These are phyloP conservation scores for Rhododendron simsii DNA, from an alignment of 148 eudicot species.

Conservation along the genomic window DNA sequence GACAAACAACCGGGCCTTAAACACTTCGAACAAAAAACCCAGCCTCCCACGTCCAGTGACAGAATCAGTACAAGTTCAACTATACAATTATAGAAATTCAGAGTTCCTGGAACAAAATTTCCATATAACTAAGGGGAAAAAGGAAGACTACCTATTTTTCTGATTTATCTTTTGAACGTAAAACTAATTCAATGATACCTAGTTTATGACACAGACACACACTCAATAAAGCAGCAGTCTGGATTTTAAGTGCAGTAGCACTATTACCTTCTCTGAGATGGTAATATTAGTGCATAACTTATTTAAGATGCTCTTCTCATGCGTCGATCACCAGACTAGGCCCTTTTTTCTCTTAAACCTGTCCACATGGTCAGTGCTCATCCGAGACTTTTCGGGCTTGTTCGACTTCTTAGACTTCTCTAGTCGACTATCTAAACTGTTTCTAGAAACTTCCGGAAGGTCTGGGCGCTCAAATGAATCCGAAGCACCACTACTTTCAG, in stretches of 20 bases:
- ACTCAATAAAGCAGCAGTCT: not conserved
- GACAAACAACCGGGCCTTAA: not conserved
- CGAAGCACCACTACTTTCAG: conserved; percentile 35
- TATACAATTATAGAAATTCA: not conserved
- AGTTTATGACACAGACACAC: not conserved
- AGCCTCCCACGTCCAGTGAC: not conserved
- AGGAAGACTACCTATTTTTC: not conserved
- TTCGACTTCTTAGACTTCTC: conserved; percentile 67
- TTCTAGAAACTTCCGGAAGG: conserved; percentile 65
- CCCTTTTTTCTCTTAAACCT: conserved; percentile 64
- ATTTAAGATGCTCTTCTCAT: not conserved
- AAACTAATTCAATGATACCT: not conserved
- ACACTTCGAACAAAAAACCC: not conserved
- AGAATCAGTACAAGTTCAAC: not conserved
- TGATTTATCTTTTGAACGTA: conserved; percentile 10
- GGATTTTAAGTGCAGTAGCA: conserved; percentile 1
- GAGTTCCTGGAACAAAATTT: not conserved
- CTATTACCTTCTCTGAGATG: conserved; percentile 13
- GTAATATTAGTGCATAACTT: not conserved
- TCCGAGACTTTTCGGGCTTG: conserved; percentile 77
- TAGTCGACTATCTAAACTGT: conserved; percentile 88
- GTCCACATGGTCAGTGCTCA: conserved; percentile 81
- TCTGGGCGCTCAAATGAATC: conserved; percentile 44
- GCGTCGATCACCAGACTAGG: conserved; percentile 57
- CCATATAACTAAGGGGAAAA: not conserved